phyloP scores from a whole-genome alignment of 768 basidiomycete genomes.

The Termitomyces sp. region DNA sequence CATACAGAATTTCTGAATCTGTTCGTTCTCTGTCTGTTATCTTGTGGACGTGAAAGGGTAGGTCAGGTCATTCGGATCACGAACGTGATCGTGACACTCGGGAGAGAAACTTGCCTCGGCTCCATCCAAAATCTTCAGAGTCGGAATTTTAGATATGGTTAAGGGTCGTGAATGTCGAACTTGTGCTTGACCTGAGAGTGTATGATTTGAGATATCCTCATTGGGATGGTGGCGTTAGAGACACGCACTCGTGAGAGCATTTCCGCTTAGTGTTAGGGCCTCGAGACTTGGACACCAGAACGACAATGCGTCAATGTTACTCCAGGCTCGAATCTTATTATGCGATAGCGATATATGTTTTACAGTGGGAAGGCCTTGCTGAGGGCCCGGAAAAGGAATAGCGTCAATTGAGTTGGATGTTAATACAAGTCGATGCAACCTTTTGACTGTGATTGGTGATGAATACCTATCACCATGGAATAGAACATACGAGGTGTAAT shows the following conservation, averaged over 20 bases:
- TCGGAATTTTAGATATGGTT: slow-evolving; percentile 64
- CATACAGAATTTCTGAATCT: slow-evolving; percentile 84
- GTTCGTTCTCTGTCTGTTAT: slow-evolving; percentile 64
- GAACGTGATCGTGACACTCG: slow-evolving; percentile 1
- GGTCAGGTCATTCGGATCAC: slow-evolving; percentile 1
- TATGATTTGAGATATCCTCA: slow-evolving; percentile 2
- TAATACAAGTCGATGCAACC: slow-evolving; percentile 64
- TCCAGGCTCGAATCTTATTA: slow-evolving; percentile 60
- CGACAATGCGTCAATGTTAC: slow-evolving; percentile 58
- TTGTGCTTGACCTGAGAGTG: slow-evolving; percentile 30
- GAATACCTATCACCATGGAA: slow-evolving; percentile 7
- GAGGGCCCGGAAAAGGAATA: slow-evolving; percentile 40
- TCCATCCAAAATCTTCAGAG: slow-evolving; percentile 60
- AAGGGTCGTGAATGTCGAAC: slow-evolving; percentile 50
- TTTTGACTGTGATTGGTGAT: slow-evolving; percentile 26
- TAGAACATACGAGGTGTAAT: slow-evolving; percentile 43
- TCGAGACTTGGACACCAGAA: slow-evolving; percentile 68
- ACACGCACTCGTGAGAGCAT: slow-evolving; percentile 58
- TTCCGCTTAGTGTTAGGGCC: slow-evolving; percentile 56
- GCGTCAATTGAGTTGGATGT: slow-evolving; percentile 53
- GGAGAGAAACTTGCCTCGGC: slow-evolving; percentile 43
- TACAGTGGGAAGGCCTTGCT: slow-evolving; percentile 30
- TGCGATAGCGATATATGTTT: slow-evolving; percentile 60
- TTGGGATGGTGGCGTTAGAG: slow-evolving; percentile 1
- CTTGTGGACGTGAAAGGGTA: slow-evolving; percentile 30